Conservation (phyloP, 2,329 filamentous ascomycete genomes). For the Talaromyces sp. region DNA sequence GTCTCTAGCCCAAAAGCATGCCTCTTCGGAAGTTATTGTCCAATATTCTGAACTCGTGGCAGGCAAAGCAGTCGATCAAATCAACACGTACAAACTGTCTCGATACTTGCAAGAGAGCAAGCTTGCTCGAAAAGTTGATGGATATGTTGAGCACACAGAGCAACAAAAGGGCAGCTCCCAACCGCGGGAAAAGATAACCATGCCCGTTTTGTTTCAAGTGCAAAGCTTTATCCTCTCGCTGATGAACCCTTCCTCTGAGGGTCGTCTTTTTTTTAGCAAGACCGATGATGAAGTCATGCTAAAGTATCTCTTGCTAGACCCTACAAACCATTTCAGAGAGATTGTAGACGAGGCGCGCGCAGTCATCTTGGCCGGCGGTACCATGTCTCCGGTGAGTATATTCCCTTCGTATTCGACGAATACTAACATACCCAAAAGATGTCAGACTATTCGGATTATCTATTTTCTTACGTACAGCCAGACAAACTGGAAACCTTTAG, state of each 20-base stretch:
- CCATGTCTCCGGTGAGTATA: constrained; percentile 73
- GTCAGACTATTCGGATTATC: constrained; percentile 77
- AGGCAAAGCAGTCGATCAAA: constrained; percentile 85
- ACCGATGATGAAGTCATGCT: constrained; percentile 52
- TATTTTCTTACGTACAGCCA: constrained; percentile 69
- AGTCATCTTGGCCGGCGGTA: constrained; percentile 87
- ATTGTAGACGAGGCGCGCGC: constrained; percentile 79
- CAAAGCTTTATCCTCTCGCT: constrained; percentile 70
- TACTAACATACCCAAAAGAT: constrained; percentile 46
- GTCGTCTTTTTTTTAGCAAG: constrained; percentile 54
- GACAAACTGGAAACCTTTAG: constrained; percentile 72
- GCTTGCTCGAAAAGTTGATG: constrained; percentile 88
- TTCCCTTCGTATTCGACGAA: neutral
- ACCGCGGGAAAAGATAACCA: constrained; percentile 24
- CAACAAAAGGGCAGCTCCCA: constrained; percentile 4
- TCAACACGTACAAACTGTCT: constrained; percentile 86
- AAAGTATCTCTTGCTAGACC: constrained; percentile 84
- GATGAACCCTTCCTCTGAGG: constrained; percentile 74
- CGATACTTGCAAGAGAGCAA: constrained; percentile 88
- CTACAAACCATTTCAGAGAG: constrained; percentile 83
- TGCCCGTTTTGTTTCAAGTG: constrained; percentile 57
- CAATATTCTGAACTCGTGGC: constrained; percentile 67
- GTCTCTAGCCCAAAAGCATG: constrained; percentile 33
- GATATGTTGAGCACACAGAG: constrained; percentile 65
- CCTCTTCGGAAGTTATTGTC: constrained; percentile 60